Percentiles rank a stretch among this genome's conserved stretches.
Conservation (phyloP, 2,329 filamentous ascomycete species). For the Nemania sp. region DNA sequence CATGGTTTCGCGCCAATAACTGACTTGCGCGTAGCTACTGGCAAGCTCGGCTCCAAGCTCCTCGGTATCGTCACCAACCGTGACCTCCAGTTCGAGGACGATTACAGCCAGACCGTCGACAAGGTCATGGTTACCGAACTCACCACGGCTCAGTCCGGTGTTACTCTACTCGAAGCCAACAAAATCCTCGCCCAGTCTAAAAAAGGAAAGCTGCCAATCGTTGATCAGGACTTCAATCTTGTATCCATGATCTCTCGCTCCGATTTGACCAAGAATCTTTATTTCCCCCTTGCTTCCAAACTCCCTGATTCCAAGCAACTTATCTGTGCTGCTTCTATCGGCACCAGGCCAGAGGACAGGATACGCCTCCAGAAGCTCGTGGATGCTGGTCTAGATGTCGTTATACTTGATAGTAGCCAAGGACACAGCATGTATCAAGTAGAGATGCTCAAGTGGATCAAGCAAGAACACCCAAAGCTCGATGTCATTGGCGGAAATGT, state of each 20-base stretch:
- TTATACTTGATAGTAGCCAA: slow-evolving; percentile 93
- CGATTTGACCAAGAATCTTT: slow-evolving; percentile 97
- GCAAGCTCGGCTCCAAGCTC: slow-evolving; percentile 92
- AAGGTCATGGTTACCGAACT: slow-evolving; percentile 96
- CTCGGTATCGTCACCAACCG: slow-evolving; percentile 97
- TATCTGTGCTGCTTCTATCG: slow-evolving; percentile 91
- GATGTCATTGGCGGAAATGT: slow-evolving; percentile 99
- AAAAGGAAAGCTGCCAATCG: slow-evolving; percentile 96
- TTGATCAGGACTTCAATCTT: slow-evolving; percentile 81
- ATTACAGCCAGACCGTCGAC: slow-evolving; percentile 72
- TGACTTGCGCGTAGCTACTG: slow-evolving; percentile 69
- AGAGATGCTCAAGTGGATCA: slow-evolving; percentile 97
- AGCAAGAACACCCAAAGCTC: slow-evolving; percentile 79
- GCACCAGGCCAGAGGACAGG: slow-evolving; percentile 93
- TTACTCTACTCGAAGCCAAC: slow-evolving; percentile 87
- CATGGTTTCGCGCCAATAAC: slow-evolving; percentile 30
- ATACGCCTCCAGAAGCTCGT: slow-evolving; percentile 81
- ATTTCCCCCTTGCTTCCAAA: slow-evolving; percentile 96
- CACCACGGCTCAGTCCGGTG: slow-evolving; percentile 81
- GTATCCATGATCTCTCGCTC: slow-evolving; percentile 92
- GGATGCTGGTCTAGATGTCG: slow-evolving; percentile 92
- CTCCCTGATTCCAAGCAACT: slow-evolving; percentile 96
- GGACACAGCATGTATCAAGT: slow-evolving; percentile 99
- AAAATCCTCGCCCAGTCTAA: slow-evolving; percentile 90
- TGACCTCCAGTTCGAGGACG: slow-evolving; percentile 94